Evolutionary conservation across 2,329 filamentous ascomycete genomes (phyloP), one percentile per base, ranked within the genome.

Genomic region (Penicillium sp.): DNA sequence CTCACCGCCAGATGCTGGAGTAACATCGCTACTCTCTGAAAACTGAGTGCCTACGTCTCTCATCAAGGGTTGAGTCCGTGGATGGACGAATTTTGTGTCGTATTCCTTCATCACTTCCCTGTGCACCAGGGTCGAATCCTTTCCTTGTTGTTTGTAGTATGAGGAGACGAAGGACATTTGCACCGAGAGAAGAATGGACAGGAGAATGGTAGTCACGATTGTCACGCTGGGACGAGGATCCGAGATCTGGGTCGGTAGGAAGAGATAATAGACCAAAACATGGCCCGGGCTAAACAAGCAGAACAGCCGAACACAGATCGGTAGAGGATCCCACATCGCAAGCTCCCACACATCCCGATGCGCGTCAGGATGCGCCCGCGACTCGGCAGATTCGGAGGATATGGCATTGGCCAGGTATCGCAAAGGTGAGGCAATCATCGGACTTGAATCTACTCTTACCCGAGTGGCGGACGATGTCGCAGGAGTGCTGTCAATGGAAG

Each of bases 31-130:
- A 63, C 69, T 74, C 63, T 77, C 73, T 0, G 86, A 86, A 59
- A 89, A 88, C 74, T 98, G 94, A 0, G 90, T 95, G 5, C 87
- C 90, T 1, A 94, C 92, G 69, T 90, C 86, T 65, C 88, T 82
- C 65, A 96, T 90, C 5, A 90, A 82, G 7, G 90, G 90, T 67
- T 96, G 90, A n/a, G 96, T 85, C 11, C 88, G 85, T 2, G 95
- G 95, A 70, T 96, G 92, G 0, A 99, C 95, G 71, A 90, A 97
- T 79, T 99, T 99, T 67, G 87, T 91, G 73, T 98, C 92, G 73
- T 99, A 99, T 77, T 99, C 95, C 73, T 92, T 89, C 77, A 98
- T 83, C 5, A 98, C 94, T 76, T 98, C 91, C 68, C 90, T 92
- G 67, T 96, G 92, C 59, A 99, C 90, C 49, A 97, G 84, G 2